phyloP scores from a whole-genome alignment of 805 yeast species.

The Candida piceae region DNA sequence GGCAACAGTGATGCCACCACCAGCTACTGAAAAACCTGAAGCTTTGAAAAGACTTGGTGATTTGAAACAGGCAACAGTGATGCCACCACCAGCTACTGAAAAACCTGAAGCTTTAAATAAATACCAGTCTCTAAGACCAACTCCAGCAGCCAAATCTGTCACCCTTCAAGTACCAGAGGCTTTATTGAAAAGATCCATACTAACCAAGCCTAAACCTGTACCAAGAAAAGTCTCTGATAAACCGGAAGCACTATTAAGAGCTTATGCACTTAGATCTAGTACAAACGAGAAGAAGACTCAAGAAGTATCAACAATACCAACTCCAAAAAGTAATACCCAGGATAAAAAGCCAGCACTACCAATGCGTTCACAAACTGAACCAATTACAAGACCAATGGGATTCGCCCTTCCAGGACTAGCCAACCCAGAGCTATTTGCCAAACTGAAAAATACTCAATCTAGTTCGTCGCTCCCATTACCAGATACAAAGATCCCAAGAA shows the following conservation, averaged over 20 bases:
- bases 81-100: too few relatives aligned
- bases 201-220: conserved; percentile 16
- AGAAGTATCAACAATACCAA: too few relatives aligned
- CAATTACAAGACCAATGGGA: conserved; percentile 8
- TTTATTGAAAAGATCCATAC: conserved; percentile 7
- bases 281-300: conserved; percentile 1
- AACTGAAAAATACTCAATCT: conserved; percentile 26
- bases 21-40: too few relatives aligned
- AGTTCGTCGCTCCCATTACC: conserved; percentile 29
- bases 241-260: conserved; percentile 28
- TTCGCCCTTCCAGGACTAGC: conserved; percentile 22
- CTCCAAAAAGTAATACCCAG: not conserved
- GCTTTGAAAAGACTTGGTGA: too few relatives aligned
- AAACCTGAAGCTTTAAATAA: too few relatives aligned
- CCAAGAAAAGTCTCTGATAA: conserved; percentile 13
- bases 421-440: conserved; percentile 14
- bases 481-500: not conserved
- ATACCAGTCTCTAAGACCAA: too few relatives aligned
- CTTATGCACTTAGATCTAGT: too few relatives aligned
- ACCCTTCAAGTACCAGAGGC: conserved; percentile 25
- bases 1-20: too few relatives aligned
- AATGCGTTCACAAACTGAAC: conserved; percentile 3
- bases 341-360: too few relatives aligned
- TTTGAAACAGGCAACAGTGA: too few relatives aligned
- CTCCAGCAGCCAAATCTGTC: conserved; percentile 16